Evolutionary conservation across 176 grass and related monocot genomes (phyloP), one percentile per base, ranked within the genome.

Genomic region (Juncus inflexus): DNA sequence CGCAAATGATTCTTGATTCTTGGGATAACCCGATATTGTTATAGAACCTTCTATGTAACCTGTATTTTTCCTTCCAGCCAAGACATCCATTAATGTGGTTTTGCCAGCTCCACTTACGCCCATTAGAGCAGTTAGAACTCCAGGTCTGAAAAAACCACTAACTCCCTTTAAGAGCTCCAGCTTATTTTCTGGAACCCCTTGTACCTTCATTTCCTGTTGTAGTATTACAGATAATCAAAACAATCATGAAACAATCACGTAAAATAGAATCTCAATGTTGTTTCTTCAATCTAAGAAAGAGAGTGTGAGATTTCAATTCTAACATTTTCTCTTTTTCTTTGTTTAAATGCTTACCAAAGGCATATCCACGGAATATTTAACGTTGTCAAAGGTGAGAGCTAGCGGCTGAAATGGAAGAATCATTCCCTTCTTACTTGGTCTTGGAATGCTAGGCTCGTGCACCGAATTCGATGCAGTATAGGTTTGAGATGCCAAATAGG

Each of bases 311-410:
- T n/a, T n/a, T n/a, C n/a, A n/a, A n/a, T n/a, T n/a, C n/a, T n/a
- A n/a, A n/a, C n/a, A n/a, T n/a, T n/a, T n/a, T n/a, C n/a, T n/a
- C n/a, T n/a, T n/a, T n/a, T 15, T 9, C 9, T 56, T 4, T 15
- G 12, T n/a, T 40, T 39, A 45, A 3, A 80, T 80, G 36, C 1
- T 49, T 89, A 89, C 90, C 86, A 83, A 37, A 52, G 90, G 86
- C 90, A 95, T 89, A 62, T 89, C 86, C 12, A 95, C 83, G 8
- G 82, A 78, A 56, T 95, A 95, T 86, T 70, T 78, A 70, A 89
- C 78, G 60, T 89, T 62, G 5, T 95, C 79, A 35, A 95, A 95
- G 2, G 79, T 81, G 56, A 86, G 69, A 68, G 69, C 77, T 16
- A 83, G 69, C 14, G 90, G 86, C 45, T 74, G 65, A 56, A 95